phyloP scores from a whole-genome alignment of 2,329 filamentous ascomycete species.

The Fusarium vanettenii region DNA sequence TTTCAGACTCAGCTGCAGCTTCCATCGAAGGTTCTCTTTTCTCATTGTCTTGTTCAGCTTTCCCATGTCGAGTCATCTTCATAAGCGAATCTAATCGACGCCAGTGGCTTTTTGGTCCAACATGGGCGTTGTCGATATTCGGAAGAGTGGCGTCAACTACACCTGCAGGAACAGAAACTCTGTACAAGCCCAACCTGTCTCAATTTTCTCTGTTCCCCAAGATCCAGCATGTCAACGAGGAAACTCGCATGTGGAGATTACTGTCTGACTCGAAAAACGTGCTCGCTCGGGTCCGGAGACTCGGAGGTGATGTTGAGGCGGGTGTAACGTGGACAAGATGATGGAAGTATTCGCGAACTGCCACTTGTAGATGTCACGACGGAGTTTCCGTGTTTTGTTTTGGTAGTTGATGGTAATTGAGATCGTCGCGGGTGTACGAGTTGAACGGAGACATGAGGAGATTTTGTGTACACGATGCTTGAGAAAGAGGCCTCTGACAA shows the following conservation, averaged over 20 bases:
- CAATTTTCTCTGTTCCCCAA: slow-evolving; percentile 8
- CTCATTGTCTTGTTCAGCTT: not conserved
- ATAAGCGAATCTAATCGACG: slow-evolving; percentile 1
- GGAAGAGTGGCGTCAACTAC: not conserved
- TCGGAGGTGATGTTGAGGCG: not conserved
- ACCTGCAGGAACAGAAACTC: not conserved
- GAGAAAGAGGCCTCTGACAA: not conserved
- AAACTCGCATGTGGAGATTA: not conserved
- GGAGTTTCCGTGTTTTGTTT: not conserved
- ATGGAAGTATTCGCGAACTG: not conserved
- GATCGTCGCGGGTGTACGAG: slow-evolving; percentile 24
- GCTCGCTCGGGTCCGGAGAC: not conserved
- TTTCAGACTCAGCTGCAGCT: not conserved
- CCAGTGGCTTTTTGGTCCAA: slow-evolving; percentile 6
- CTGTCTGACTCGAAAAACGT: not conserved
- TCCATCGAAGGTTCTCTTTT: not conserved
- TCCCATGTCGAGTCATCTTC: not conserved
- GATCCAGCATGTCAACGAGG: not conserved
- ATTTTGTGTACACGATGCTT: slow-evolving; percentile 4
- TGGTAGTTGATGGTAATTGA: not conserved
- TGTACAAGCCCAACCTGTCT: slow-evolving; percentile 20
- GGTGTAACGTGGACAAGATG: not conserved
- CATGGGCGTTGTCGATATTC: not conserved
- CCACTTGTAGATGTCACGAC: not conserved
- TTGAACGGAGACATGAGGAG: slow-evolving; percentile 28